These are phyloP conservation scores for maize (Zea mays) DNA, from an alignment of 176 grass and related monocot species.

Conservation along the genomic window DNA sequence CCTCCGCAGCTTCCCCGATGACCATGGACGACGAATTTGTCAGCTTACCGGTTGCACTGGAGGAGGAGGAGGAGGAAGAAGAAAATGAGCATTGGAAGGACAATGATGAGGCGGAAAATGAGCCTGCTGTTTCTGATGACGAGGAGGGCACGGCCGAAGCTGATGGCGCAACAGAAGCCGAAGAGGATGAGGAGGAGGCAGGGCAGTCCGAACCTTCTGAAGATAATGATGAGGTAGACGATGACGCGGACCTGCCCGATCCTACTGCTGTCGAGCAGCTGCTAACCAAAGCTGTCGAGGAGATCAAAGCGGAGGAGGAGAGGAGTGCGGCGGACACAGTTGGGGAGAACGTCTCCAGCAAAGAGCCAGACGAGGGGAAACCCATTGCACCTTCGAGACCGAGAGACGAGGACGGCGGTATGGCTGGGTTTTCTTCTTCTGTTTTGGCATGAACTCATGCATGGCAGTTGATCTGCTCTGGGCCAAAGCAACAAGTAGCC, in stretches of 20 bases:
- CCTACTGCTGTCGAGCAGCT: not conserved
- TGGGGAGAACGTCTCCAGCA: not conserved
- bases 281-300: not conserved
- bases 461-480: too few species aligned
- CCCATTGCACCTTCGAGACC: not conserved
- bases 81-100: constrained; percentile 32
- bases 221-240: constrained; percentile 27
- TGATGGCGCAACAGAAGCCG: not conserved
- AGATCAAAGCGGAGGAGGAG: not conserved
- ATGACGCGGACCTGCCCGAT: constrained; percentile 13
- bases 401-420: constrained; percentile 35
- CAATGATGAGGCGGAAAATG: constrained; percentile 18
- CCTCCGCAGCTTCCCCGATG: not conserved
- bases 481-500: too few species aligned
- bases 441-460: not conserved
- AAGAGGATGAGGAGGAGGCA: constrained; percentile 8
- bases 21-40: not conserved
- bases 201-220: constrained; percentile 30
- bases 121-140: not conserved
- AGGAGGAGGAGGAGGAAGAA: not conserved
- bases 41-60: not conserved
- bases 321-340: not conserved
- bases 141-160: not conserved
- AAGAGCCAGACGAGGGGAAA: constrained; percentile 20
- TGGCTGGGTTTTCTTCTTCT: constrained; percentile 22